These are phyloP conservation scores for Hemerocallis citrina DNA, from an alignment of 106 monocot species.

Conservation along the genomic window DNA sequence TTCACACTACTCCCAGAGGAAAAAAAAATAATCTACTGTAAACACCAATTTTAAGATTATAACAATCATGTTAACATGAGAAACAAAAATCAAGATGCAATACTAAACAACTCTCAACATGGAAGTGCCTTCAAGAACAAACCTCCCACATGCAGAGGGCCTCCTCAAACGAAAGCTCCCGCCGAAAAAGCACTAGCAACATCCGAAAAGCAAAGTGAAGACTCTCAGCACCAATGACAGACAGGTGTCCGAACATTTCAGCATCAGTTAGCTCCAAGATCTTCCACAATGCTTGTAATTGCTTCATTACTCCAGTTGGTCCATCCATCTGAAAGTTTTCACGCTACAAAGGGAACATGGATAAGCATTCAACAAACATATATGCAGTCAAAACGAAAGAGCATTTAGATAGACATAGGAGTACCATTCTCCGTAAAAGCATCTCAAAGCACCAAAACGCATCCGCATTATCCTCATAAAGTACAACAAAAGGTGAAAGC, in stretches of 20 bases:
- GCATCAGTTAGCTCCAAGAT: constrained; percentile 79
- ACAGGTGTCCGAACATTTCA: constrained; percentile 88
- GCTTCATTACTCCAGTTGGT: constrained; percentile 93
- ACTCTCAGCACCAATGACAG: constrained; percentile 88
- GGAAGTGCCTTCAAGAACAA: constrained; percentile 19
- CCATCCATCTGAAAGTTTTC: constrained; percentile 99
- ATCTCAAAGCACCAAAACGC: constrained; percentile 99
- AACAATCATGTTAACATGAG: not conserved
- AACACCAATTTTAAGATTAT: not conserved
- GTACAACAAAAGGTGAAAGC: constrained; percentile 96
- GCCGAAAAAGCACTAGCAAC: constrained; percentile 85
- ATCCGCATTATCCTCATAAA: constrained; percentile 98
- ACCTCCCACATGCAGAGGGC: constrained; percentile 99
- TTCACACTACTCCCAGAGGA: too few species aligned
- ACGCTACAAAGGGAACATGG: constrained; percentile 42
- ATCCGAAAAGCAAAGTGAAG: constrained; percentile 97
- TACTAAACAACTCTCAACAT: not conserved
- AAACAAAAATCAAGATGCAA: not conserved
- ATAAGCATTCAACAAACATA: not conserved
- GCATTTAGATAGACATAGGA: not conserved
- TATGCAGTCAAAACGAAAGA: not conserved
- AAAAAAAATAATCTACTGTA: too few species aligned
- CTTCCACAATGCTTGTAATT: constrained; percentile 88
- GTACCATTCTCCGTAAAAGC: constrained; percentile 95
- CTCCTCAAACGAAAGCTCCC: constrained; percentile 78